These are phyloP conservation scores for Anaeramoeba flamelloides DNA, from an alignment of 78 protist genomes.

Conservation along the genomic window DNA sequence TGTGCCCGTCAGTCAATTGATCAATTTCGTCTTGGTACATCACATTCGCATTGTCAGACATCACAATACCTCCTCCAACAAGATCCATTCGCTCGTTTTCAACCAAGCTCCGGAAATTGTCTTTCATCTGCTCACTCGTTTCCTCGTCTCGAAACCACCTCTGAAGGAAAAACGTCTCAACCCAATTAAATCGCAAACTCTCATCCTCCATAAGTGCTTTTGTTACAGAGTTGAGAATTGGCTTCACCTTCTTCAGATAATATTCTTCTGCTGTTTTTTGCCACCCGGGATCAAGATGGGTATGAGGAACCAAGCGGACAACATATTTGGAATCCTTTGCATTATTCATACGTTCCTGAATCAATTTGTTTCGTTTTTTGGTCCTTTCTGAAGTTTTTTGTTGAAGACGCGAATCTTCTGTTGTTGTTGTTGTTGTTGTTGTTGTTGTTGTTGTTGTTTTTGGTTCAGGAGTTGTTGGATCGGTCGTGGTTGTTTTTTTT, in stretches of 20 bases:
- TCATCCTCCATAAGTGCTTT: not conserved
- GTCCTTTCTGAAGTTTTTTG: too few relatives aligned
- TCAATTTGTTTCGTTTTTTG: too few relatives aligned
- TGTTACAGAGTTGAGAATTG: slow-evolving; percentile 7
- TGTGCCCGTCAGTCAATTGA: slow-evolving; percentile 55
- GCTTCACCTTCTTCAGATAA: slow-evolving; percentile 8
- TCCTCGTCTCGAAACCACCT: slow-evolving; percentile 32
- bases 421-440: too few relatives aligned
- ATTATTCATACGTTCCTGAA: too few relatives aligned
- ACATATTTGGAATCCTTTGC: too few relatives aligned
- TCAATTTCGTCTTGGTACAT: slow-evolving; percentile 21
- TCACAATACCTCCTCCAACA: slow-evolving; percentile 50
- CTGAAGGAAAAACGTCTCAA: slow-evolving; percentile 35
- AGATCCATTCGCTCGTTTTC: slow-evolving; percentile 30
- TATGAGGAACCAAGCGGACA: too few relatives aligned
- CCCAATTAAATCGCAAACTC: slow-evolving; percentile 23
- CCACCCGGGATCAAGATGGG: slow-evolving; percentile 54
- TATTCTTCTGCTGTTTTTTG: slow-evolving; percentile 23
- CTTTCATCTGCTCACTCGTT: not conserved
- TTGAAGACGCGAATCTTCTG: too few relatives aligned
- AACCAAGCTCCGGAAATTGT: slow-evolving; percentile 7
- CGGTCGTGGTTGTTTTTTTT: too few relatives aligned
- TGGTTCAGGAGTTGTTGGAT: too few relatives aligned
- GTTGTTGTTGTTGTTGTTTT: too few relatives aligned
- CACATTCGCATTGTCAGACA: slow-evolving; percentile 54